Percentiles rank a stretch among this genome's conserved stretches.
Conservation (phyloP, 805 yeast species). For the Cyberlindnera xishuangbannaensis region DNA sequence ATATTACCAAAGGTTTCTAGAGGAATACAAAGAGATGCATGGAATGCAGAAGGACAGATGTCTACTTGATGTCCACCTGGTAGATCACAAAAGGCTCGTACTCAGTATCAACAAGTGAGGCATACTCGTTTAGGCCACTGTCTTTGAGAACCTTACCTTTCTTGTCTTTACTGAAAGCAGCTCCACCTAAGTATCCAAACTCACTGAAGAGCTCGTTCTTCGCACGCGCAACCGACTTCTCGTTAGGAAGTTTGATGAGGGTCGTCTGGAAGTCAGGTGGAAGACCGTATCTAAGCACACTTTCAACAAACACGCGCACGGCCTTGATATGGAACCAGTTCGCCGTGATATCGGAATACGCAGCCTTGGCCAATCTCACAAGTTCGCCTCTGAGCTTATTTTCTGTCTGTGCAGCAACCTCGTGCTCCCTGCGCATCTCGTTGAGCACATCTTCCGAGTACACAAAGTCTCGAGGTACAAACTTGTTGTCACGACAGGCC, state of each 20-base stretch:
- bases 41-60: too few species aligned
- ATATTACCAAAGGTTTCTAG: too few species aligned
- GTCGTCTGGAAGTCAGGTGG: conserved; percentile 82
- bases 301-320: conserved; percentile 83
- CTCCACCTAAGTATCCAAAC: conserved; percentile 89
- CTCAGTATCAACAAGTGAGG: conserved; percentile 88
- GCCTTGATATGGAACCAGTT: conserved; percentile 90
- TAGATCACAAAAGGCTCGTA: conserved; percentile 95
- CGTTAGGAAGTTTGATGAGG: conserved; percentile 41
- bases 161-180: conserved; percentile 67
- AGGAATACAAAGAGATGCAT: too few species aligned
- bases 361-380: conserved; percentile 76
- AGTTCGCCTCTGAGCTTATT: conserved; percentile 68
- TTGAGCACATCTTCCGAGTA: conserved; percentile 75
- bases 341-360: conserved; percentile 80
- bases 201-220: conserved; percentile 65
- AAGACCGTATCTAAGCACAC: conserved; percentile 91
- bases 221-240: conserved; percentile 43
- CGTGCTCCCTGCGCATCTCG: conserved; percentile 71
- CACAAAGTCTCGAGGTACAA: conserved; percentile 88
- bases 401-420: conserved; percentile 69
- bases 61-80: conserved; percentile 43
- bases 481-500: conserved; percentile 77
- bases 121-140: conserved; percentile 71
- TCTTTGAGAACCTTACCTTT: conserved; percentile 63